These are phyloP conservation scores for Globisporangium iwayamae DNA, from an alignment of 352 stramenopile species.

Conservation along the genomic window DNA sequence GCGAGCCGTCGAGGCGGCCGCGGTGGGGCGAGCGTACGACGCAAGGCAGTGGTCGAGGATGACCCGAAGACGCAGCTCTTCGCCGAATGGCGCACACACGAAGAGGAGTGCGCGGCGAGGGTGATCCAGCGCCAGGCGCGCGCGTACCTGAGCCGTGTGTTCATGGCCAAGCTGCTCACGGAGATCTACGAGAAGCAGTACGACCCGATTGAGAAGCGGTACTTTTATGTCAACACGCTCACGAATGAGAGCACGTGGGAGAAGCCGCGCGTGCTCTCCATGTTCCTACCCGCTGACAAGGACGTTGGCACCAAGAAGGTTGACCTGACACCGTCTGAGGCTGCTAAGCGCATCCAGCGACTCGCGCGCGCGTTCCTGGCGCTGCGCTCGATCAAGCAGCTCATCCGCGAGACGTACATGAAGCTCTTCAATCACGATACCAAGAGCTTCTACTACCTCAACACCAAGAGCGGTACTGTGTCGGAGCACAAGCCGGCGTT, in stretches of 20 bases:
- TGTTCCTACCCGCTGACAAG: slow-evolving; percentile 31
- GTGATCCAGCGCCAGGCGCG: slow-evolving; percentile 43
- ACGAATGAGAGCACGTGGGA: slow-evolving; percentile 69
- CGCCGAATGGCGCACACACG: slow-evolving; percentile 52
- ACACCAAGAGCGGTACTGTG: slow-evolving; percentile 42
- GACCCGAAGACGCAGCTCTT: slow-evolving; percentile 38
- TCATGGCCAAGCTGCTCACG: slow-evolving; percentile 33
- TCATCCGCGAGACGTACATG: slow-evolving; percentile 72
- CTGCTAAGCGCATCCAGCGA: slow-evolving; percentile 50
- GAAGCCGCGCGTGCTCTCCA: slow-evolving; percentile 35
- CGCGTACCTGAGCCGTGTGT: slow-evolving; percentile 33
- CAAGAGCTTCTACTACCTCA: slow-evolving; percentile 65
- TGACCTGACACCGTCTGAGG: slow-evolving; percentile 26
- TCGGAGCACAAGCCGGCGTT: slow-evolving; percentile 46
- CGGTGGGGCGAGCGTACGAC: slow-evolving; percentile 19
- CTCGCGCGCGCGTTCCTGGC: slow-evolving; percentile 37
- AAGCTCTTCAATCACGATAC: slow-evolving; percentile 56
- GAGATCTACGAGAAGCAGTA: slow-evolving; percentile 60
- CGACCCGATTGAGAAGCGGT: slow-evolving; percentile 51
- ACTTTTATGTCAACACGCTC: slow-evolving; percentile 64
- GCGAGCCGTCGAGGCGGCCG: slow-evolving; percentile 22
- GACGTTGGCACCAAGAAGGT: slow-evolving; percentile 14
- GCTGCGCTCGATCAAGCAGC: slow-evolving; percentile 27
- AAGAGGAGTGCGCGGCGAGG: slow-evolving; percentile 45
- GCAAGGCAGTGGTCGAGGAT: slow-evolving; percentile 20